Base-by-base conservation (phyloP, 192 early-diverging fungal species). In the Coemansia nantahalensis region DNA sequence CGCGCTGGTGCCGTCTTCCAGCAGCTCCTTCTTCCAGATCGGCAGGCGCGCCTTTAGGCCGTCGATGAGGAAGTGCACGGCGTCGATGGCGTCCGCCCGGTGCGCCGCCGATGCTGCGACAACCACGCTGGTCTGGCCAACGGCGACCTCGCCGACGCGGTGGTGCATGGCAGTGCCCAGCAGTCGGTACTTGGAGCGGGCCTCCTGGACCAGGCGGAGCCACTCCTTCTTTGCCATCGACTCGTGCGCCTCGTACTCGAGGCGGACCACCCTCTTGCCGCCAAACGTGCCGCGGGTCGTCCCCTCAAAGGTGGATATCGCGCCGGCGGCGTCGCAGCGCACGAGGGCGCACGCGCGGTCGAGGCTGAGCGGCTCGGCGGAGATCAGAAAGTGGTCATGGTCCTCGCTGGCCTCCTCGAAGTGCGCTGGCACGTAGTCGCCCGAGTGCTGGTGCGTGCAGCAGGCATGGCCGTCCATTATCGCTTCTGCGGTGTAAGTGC, bases 21-120 rank as follows among this genome's bases (percentile, higher is more conserved):
- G 89, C 3, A 88, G 54, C 62, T 98, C 95, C 60, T 89, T 90
- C 57, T 98, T 98, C 95, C 95, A 98, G 33, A 98, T 90, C 4
- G 93, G 93, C 45, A 88, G 82, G 16, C 79, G 65, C 1, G 65
- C 82, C 65, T 98, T 98, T n/a, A 98, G 76, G 44, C 91, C 81
- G 48, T 98, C 86, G 44, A 98, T 91, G 37, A 98, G 71, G 77
- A 82, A 94, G 33, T 82, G 83, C 0, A 85, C 80, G 2, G 91
- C 87, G 22, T 79, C 76, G 22, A 95, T 68, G 0, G 88, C 87
- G 45, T 90, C 90, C 21, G 70, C 74, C 8, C 95, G 71, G 60
- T 95, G 93, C 0, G 87, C 83, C 14, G 83, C 85, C 1, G 87
- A 88, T 13, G 83, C 86, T 0, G 87, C 88, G 37, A 95, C 86